A percentile compares a stretch with the other conserved stretches of the same genome.
Evolutionary conservation across 2,329 filamentous ascomycete species (phyloP).

Genomic region (Xenoacremonium recifei): DNA sequence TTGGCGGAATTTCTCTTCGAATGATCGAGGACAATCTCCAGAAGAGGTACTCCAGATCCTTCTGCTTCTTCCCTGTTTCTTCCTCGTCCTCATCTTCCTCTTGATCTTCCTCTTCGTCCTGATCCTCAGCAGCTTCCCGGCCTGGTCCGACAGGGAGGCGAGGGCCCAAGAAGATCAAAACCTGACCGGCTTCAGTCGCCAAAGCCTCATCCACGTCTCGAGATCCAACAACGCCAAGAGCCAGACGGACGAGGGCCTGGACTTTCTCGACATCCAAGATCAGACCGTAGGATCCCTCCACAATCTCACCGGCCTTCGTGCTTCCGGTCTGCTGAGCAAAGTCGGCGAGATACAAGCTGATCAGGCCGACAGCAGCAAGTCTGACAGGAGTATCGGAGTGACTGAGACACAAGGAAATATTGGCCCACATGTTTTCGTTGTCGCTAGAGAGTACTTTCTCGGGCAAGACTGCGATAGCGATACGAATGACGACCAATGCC

Average conservation of each 20-base stretch:
- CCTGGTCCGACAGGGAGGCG: conserved; percentile 40
- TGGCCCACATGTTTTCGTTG: conserved; percentile 67
- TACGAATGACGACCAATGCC: conserved; percentile 66
- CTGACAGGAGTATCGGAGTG: conserved; percentile 75
- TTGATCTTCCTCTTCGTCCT: conserved; percentile 31
- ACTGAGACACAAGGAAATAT: conserved; percentile 66
- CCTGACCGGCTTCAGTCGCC: conserved; percentile 75
- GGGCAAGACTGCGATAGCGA: conserved; percentile 67
- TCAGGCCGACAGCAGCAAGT: conserved; percentile 69
- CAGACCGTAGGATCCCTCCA: conserved; percentile 71
- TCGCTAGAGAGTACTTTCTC: conserved; percentile 59
- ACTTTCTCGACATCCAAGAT: conserved; percentile 64
- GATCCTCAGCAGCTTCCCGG: conserved; percentile 43
- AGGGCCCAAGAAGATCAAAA: conserved; percentile 77
- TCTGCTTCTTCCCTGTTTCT: conserved; percentile 37
- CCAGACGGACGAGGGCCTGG: conserved; percentile 52
- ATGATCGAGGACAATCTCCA: conserved; percentile 75
- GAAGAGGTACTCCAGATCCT: conserved; percentile 69
- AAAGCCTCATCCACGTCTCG: conserved; percentile 68
- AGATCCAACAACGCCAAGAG: conserved; percentile 56
- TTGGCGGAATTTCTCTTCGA: conserved; percentile 69
- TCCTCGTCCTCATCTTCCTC: conserved; percentile 43
- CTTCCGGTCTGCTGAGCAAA: conserved; percentile 62
- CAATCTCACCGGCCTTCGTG: conserved; percentile 50
- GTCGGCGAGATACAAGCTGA: conserved; percentile 77